Conservation (phyloP, 495 filamentous ascomycete genomes). For the Neurospora discreta region DNA sequence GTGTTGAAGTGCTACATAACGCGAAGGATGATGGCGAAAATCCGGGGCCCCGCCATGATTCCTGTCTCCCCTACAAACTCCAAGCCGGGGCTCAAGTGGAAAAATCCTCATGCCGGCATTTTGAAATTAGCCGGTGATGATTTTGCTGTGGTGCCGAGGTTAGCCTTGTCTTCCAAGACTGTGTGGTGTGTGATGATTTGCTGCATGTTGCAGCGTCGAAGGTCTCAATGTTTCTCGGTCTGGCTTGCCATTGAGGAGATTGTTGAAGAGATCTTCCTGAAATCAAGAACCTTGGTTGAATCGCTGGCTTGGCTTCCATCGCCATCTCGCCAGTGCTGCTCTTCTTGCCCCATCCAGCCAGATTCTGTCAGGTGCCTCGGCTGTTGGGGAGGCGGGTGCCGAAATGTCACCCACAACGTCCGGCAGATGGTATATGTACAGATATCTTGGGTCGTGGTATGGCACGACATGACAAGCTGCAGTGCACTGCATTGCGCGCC, state of each 20-base stretch:
- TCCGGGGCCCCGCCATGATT: not conserved
- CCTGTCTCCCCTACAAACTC: not conserved
- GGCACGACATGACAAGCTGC: not conserved
- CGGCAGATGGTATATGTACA: not conserved
- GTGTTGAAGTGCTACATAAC: not conserved
- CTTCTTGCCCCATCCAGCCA: not conserved
- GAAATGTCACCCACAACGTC: not conserved
- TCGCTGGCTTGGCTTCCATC: not conserved
- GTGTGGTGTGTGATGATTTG: not conserved
- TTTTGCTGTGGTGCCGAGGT: not conserved
- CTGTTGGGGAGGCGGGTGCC: not conserved
- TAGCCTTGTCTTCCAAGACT: not conserved
- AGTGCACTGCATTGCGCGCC: not conserved
- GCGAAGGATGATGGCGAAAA: not conserved
- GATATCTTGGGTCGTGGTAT: too few species aligned
- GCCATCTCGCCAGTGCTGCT: not conserved
- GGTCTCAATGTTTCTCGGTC: too few species aligned
- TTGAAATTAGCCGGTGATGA: not conserved
- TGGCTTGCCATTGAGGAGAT: not conserved
- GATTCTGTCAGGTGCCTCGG: not conserved
- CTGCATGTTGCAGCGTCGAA: not conserved
- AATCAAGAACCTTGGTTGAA: not conserved
- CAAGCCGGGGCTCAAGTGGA: not conserved
- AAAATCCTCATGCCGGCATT: too few species aligned
- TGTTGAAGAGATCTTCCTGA: not conserved